Evolutionary conservation across 2,329 filamentous ascomycete genomes (phyloP), one percentile per base, ranked within the genome.

Genomic region (Colletotrichum sp.): DNA sequence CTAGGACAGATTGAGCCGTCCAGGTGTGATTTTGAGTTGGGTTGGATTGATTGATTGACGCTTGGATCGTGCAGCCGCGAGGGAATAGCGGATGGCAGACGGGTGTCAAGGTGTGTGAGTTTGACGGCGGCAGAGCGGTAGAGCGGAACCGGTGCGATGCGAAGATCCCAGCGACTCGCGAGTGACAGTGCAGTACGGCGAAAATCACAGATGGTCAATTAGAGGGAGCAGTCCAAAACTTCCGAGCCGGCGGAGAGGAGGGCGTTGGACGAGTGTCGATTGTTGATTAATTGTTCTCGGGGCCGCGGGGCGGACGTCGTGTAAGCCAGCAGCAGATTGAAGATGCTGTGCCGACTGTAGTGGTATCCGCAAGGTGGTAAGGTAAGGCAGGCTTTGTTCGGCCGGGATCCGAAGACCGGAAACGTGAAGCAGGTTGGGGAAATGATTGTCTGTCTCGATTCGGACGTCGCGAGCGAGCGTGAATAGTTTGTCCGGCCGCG

Each of bases 201-300:
- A 21, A 52, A 52, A 1, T 21, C 5, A 56, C 30, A 9, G 26
- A 32, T 13, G 34, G 58, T 12, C n/a, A 36, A 38, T 62, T 26
- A 71, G 56, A 67, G 43, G 48, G 21, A 61, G 12, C 16, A 26
- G 58, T 26, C 8, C 55, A 69, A 24, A 21, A 18, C 69, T 38
- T 67, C 69, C 73, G 61, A 67, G n/a, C 73, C 63, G 64, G 73
- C 73, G 73, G 59, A 61, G 73, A 61, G 73, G 59, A 61, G 32
- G 65, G 71, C 71, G 74, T 70, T 55, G 18, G 74, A 70, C 56
- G 73, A 75, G 28, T 67, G 69, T 63, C 69, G 69, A 72, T 71
- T 64, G 38, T 75, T 66, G 69, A 72, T 73, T 58, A 68, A 73
- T 48, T 63, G 43, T 52, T 59, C 62, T 73, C 56, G 56, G 69